These are phyloP conservation scores for Trichoderma pleuroti DNA, from an alignment of 2,329 filamentous ascomycete species.

Conservation along the genomic window DNA sequence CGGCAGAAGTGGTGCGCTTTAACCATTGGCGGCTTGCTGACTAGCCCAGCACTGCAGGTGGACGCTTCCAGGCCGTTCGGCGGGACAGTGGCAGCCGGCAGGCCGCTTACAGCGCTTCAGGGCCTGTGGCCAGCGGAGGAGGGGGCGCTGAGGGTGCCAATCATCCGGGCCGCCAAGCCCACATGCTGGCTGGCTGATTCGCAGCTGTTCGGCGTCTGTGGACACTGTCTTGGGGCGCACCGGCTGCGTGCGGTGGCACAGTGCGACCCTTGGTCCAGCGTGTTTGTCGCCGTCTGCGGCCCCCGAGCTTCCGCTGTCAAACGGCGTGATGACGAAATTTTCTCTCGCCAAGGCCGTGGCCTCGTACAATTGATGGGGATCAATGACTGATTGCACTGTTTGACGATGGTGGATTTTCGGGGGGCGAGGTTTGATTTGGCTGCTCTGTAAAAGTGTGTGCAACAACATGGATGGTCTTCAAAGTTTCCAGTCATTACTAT, in stretches of 20 bases:
- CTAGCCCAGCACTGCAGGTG: not conserved
- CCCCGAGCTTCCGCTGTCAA: slow-evolving; percentile 9
- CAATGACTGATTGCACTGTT: not conserved
- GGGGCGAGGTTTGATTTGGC: not conserved
- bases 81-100: not conserved
- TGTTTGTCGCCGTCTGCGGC: slow-evolving; percentile 2
- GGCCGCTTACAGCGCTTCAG: slow-evolving; percentile 14
- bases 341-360: not conserved
- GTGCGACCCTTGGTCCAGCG: not conserved
- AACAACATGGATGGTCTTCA: not conserved
- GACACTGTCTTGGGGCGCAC: slow-evolving; percentile 4
- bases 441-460: not conserved
- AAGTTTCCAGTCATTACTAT: not conserved
- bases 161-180: slow-evolving; percentile 14
- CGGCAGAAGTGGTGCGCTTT: not conserved
- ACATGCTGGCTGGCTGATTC: not conserved
- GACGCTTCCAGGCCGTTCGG: not conserved
- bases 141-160: not conserved
- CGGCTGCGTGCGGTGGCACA: not conserved
- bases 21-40: slow-evolving; percentile 2
- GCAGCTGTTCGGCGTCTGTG: not conserved
- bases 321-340: slow-evolving; percentile 2
- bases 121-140: not conserved
- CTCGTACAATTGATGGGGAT: not conserved
- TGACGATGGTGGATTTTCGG: not conserved